Percentiles rank a stretch among this genome's conserved stretches.
Conservation (phyloP, 768 basidiomycete species). For the Calocera cornea region DNA sequence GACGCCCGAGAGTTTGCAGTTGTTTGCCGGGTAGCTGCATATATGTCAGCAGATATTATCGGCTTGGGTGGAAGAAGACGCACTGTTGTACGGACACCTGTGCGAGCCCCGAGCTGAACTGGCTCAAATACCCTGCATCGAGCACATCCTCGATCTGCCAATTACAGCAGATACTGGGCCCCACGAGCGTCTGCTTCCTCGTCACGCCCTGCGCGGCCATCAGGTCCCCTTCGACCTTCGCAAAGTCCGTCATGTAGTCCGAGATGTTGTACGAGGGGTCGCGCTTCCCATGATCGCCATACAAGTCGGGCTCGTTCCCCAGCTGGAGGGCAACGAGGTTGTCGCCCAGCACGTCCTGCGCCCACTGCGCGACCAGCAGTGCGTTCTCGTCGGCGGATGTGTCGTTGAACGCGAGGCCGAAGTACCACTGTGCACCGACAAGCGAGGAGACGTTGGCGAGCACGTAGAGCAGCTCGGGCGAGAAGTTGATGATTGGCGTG, state of each 20-base stretch:
- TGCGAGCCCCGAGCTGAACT: conserved; percentile 20
- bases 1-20: conserved; percentile 24
- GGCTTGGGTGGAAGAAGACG: conserved; percentile 2
- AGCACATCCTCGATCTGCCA: conserved; percentile 36
- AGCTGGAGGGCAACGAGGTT: conserved; percentile 23
- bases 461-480: conserved; percentile 52
- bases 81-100: conserved; percentile 25
- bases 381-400: conserved; percentile 35
- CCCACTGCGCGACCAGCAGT: conserved; percentile 30
- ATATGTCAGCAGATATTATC: neutral
- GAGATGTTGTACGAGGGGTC: conserved; percentile 20
- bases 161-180: conserved; percentile 48
- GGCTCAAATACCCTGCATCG: conserved; percentile 22
- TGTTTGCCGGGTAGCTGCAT: conserved; percentile 23
- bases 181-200: conserved; percentile 40
- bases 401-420: conserved; percentile 44
- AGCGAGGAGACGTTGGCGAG: conserved; percentile 45
- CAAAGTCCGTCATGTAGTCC: conserved; percentile 43
- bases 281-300: conserved; percentile 20
- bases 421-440: conserved; percentile 52
- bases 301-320: conserved; percentile 29
- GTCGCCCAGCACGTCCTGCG: conserved; percentile 24
- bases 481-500: conserved; percentile 54
- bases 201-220: conserved; percentile 28
- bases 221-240: conserved; percentile 34